phyloP scores from a whole-genome alignment of 495 filamentous ascomycete genomes.

The Elasticomyces elasticus region DNA sequence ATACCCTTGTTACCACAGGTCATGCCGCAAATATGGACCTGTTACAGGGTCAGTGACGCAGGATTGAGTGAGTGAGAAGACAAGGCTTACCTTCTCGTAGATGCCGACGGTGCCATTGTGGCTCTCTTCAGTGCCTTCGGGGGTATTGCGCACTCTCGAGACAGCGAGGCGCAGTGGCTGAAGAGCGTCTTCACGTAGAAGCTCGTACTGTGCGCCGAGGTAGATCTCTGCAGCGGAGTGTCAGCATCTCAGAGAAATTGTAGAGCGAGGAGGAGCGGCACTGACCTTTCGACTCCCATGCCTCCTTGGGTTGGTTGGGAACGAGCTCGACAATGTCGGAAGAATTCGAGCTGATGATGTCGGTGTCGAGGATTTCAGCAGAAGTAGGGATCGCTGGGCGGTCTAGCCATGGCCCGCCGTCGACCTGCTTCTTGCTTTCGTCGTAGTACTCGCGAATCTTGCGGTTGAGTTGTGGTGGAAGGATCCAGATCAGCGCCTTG shows the following conservation, averaged over 20 bases:
- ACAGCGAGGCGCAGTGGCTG: slow-evolving; percentile 33
- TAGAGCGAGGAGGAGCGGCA: neutral
- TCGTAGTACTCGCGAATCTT: slow-evolving; percentile 27
- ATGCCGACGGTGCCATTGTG: slow-evolving; percentile 46
- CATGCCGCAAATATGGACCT: slow-evolving; percentile 59
- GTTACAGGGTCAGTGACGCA: neutral
- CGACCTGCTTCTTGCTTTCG: slow-evolving; percentile 4
- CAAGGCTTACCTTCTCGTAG: slow-evolving; percentile 57
- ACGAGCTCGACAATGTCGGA: slow-evolving; percentile 11
- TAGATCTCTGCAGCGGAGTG: slow-evolving; percentile 23
- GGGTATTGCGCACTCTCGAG: slow-evolving; percentile 21
- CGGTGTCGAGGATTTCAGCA: slow-evolving; percentile 24
- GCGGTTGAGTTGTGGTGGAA: slow-evolving; percentile 11
- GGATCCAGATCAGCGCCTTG: slow-evolving; percentile 4
- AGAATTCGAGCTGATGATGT: slow-evolving; percentile 7
- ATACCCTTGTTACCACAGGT: slow-evolving; percentile 54
- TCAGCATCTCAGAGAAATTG: slow-evolving; percentile 3
- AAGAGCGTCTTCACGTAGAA: slow-evolving; percentile 39
- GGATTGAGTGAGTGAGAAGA: neutral
- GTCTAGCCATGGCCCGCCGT: slow-evolving; percentile 23
- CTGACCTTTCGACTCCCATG: slow-evolving; percentile 29
- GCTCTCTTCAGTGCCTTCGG: slow-evolving; percentile 23
- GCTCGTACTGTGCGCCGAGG: slow-evolving; percentile 29
- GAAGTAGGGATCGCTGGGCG: slow-evolving; percentile 28
- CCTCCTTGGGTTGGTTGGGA: slow-evolving; percentile 32